These are phyloP conservation scores for Leptomonas pyrrhocoris DNA, from an alignment of 208 protist species.

Conservation along the genomic window DNA sequence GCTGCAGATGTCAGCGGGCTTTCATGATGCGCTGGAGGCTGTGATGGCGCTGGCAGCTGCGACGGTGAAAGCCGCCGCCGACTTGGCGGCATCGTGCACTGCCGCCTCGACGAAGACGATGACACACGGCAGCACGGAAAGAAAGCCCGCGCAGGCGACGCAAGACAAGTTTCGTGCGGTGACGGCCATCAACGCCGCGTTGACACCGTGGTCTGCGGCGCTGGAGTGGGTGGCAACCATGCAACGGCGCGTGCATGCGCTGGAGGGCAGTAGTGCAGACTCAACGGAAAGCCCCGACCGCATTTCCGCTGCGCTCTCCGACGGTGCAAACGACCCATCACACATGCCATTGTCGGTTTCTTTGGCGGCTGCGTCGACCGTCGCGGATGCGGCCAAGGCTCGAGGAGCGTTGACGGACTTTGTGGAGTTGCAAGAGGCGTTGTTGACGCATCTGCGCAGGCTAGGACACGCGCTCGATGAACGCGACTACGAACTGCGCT, in stretches of 20 bases:
- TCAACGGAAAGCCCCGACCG: not conserved
- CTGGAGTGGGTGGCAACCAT: slow-evolving; percentile 14
- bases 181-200: not conserved
- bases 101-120: too few species aligned
- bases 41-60: not conserved
- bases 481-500: slow-evolving; percentile 1
- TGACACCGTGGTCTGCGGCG: slow-evolving; percentile 3
- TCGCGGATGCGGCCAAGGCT: not conserved
- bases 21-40: not conserved
- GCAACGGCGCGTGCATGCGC: slow-evolving; percentile 3
- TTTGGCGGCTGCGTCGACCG: too few species aligned
- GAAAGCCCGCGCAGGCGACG: not conserved
- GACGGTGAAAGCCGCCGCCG: not conserved
- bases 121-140: too few species aligned
- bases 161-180: not conserved
- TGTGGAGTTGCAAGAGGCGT: not conserved
- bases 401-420: not conserved
- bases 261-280: not conserved
- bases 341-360: not conserved
- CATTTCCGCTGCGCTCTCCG: not conserved
- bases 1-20: slow-evolving; percentile 11
- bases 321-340: not conserved
- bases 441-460: not conserved
- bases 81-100: not conserved
- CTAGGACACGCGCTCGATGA: slow-evolving; percentile 1